A percentile compares a stretch with the other conserved stretches of the same genome.
Evolutionary conservation across 2,329 filamentous ascomycete genomes (phyloP).

Genomic region (Talaromyces sp.): DNA sequence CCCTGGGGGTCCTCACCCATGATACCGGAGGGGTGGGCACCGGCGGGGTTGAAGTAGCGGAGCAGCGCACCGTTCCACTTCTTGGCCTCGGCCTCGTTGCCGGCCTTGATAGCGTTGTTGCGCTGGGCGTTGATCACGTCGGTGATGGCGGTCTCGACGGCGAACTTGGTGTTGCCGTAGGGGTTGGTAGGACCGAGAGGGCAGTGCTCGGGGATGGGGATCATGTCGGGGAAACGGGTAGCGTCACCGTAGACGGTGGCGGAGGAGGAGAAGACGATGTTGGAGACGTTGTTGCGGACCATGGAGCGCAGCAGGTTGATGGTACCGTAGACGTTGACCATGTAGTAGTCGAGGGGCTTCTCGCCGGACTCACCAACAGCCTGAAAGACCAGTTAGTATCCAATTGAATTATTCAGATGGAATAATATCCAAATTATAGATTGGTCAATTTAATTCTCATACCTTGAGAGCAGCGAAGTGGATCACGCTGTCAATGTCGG

Average conservation of each 20-base stretch:
- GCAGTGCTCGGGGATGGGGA: slow-evolving; percentile 96
- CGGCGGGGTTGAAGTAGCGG: slow-evolving; percentile 97
- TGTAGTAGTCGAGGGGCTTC: slow-evolving; percentile 96
- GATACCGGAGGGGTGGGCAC: slow-evolving; percentile 89
- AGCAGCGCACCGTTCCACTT: slow-evolving; percentile 93
- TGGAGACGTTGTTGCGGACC: slow-evolving; percentile 85
- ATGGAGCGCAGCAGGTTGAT: slow-evolving; percentile 84
- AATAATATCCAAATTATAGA: too few relatives aligned
- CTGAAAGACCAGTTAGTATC: slow-evolving; percentile 47
- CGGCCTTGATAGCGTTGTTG: slow-evolving; percentile 76
- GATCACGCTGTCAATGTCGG: slow-evolving; percentile 95
- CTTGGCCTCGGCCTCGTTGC: slow-evolving; percentile 67
- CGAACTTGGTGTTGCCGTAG: slow-evolving; percentile 94
- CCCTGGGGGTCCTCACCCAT: slow-evolving; percentile 99
- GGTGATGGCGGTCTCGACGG: slow-evolving; percentile 87
- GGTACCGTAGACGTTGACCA: slow-evolving; percentile 92
- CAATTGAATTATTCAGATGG: too few relatives aligned
- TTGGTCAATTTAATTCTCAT: too few relatives aligned
- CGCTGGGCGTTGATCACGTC: slow-evolving; percentile 88
- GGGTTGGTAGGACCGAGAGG: slow-evolving; percentile 96
- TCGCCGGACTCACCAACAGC: slow-evolving; percentile 94
- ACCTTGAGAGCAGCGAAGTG: slow-evolving; percentile 98
- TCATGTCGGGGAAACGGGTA: slow-evolving; percentile 95
- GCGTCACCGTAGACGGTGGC: slow-evolving; percentile 98
- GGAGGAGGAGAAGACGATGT: slow-evolving; percentile 98